Evolutionary conservation across 805 yeast genomes (phyloP).

Genomic region (Metschnikowia lochheadii): DNA sequence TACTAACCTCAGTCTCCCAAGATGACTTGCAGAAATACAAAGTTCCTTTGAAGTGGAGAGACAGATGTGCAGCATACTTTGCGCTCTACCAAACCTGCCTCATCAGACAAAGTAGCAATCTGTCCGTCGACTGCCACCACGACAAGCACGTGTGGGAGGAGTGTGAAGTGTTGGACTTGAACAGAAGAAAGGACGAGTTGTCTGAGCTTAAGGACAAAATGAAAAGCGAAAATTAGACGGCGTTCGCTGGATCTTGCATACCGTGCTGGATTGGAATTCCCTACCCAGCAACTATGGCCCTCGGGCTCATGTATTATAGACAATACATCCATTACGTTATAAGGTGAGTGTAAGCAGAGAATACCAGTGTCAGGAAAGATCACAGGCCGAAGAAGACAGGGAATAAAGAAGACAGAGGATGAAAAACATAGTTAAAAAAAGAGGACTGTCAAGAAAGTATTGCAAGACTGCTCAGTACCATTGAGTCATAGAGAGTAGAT

Average conservation of each 20-base stretch:
- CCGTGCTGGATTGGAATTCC: neutral
- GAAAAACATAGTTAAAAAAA: neutral
- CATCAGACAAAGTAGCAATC: slow-evolving; percentile 40
- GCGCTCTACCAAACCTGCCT: slow-evolving; percentile 44
- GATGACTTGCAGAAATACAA: slow-evolving; percentile 79
- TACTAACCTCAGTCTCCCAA: slow-evolving; percentile 55
- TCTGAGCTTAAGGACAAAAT: slow-evolving; percentile 47
- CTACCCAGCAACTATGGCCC: neutral
- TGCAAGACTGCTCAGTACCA: too few relatives aligned
- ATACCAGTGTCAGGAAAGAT: too few relatives aligned
- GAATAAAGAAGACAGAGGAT: neutral
- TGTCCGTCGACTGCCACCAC: slow-evolving; percentile 56
- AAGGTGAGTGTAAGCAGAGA: neutral
- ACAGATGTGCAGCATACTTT: slow-evolving; percentile 67
- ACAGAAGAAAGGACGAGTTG: slow-evolving; percentile 73
- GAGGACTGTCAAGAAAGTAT: too few relatives aligned
- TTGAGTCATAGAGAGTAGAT: too few relatives aligned
- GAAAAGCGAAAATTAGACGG: slow-evolving; percentile 16
- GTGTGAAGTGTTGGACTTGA: slow-evolving; percentile 77
- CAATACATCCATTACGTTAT: neutral
- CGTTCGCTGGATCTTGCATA: slow-evolving; percentile 6
- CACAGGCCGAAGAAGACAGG: too few relatives aligned
- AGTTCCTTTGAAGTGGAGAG: slow-evolving; percentile 77
- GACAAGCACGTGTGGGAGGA: slow-evolving; percentile 83
- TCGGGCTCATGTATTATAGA: slow-evolving; percentile 2